Base-by-base conservation (phyloP, 306 rosid genomes). In the Rosa chinensis region DNA sequence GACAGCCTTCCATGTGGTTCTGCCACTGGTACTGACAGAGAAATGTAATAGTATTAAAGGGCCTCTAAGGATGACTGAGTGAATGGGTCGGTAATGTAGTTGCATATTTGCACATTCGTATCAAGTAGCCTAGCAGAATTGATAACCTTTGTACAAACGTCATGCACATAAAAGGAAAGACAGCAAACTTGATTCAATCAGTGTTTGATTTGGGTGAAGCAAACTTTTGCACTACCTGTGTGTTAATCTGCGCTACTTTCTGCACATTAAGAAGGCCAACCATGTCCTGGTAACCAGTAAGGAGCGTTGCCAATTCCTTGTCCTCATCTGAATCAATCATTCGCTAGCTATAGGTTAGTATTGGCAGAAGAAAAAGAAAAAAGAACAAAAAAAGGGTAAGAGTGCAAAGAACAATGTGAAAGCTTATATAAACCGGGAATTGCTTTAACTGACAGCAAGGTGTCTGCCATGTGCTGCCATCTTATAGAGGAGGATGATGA, bases 231-330 rank as follows among this genome's bases (percentile, higher is more conserved):
- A 32, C 5, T 78, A 90, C 98, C 98, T 94, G 98, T 6, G 97
- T 92, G 77, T 90, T 94, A 68, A 90, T 78, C 53, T 84, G 86
- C 13, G 97, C 97, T 66, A 91, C 94, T 88, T 89, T 92, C 72
- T 89, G 97, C 55, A 92, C 85, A 79, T 82, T 92, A 66, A 94
- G 84, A 75, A 92, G 89, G 73, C 98, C 98, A 80, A 90, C 87
- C 97, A 94, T 94, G 78, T 94, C 97, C 72, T 95, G 89, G 86
- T 92, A n/a, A 95, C 96, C 99, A 25, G 97, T 95, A 77, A 95
- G 99, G 78, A 95, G 97, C 20, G 85, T 91, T 49, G 89, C 89
- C 78, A 95, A 79, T 84, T 94, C 97, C 87, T 91, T 92, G 80
- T 94, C 97, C 84, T 91, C 92, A 23, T 92, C 99, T 94, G 86